These are phyloP conservation scores for Polygonum maritimum DNA, from an alignment of 148 eudicot genomes.

Conservation along the genomic window DNA sequence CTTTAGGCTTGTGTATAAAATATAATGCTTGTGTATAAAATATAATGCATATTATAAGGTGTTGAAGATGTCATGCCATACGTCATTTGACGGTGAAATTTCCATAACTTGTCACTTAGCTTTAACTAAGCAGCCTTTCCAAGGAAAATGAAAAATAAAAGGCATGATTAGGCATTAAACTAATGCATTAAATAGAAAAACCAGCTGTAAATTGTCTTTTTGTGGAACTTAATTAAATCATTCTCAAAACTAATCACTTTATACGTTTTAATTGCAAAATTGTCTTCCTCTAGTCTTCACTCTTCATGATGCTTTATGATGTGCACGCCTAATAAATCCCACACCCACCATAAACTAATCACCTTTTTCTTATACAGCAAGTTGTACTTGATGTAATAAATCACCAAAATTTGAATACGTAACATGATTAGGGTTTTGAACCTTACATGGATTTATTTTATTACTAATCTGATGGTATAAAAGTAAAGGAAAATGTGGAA, in stretches of 20 bases:
- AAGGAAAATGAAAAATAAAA: background rate
- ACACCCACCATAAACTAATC: background rate
- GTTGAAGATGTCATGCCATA: background rate
- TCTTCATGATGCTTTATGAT: conserved; percentile 1
- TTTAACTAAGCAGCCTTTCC: background rate
- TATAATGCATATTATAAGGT: background rate
- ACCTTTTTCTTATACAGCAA: background rate
- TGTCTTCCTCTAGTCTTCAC: background rate
- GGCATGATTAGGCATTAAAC: background rate
- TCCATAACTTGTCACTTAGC: background rate
- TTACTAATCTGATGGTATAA: background rate
- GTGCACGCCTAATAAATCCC: background rate
- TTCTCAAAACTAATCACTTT: background rate
- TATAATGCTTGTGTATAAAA: too few species aligned
- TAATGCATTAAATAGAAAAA: background rate
- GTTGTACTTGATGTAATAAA: background rate
- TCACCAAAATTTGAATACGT: background rate
- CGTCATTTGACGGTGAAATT: background rate
- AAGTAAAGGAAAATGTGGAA: background rate
- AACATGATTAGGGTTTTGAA: too few species aligned
- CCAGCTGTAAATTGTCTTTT: conserved; percentile 1
- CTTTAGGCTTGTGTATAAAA: background rate
- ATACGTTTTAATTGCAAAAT: background rate
- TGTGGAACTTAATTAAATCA: background rate
- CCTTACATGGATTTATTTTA: background rate